Base-by-base conservation (phyloP, 352 stramenopile species). In the Phytopythium kandeliae region DNA sequence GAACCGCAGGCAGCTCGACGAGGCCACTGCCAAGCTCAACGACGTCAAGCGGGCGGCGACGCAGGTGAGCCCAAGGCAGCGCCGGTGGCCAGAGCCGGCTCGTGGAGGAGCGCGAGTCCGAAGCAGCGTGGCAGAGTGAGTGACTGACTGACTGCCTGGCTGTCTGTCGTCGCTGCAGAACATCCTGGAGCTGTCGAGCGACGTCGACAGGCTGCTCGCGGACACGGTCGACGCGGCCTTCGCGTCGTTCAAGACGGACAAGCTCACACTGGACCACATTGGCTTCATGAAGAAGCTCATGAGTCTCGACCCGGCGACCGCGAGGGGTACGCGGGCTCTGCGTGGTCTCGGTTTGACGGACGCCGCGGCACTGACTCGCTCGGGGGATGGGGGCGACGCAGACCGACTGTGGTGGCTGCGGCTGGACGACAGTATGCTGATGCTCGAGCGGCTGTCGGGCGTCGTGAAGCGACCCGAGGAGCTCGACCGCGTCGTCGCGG, bases 401-500 rank as follows among this genome's bases (percentile, higher is more conserved):
- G 47, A 53, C 25, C 47, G 33, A 13, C 66, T 71, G 16, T 79
- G 72, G 67, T 87, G 75, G 78, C 65, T 80, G 11, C 66, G 68
- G 36, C 62, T 87, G 31, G 65, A 86, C 36, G 62, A 74, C 17
- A 84, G 58, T 11, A 56, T 89, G 38, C 22, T 65, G 31, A 57
- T 62, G 48, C 58, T 87, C 28, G 78, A 89, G 33, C 62, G 65
- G 3, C 54, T 89, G 12, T 66, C 65, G 9, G 44, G 55, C 26
- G 53, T 61, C 19, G 70, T 86, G 4, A 80, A 71, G 28, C 79
- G 79, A n/a, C 71, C 71, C 0, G 65, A 86, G 21, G 73, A 87
- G 47, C 61, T 87, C 25, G 68, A 86, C 44, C 57, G 67, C 2
- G 55, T 89, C 10, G 45, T 87, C 33, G 57, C 59, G 24, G 71